Percentiles rank a stretch among this genome's conserved stretches.
These are phyloP conservation scores for Trametes meyenii DNA, from an alignment of 768 basidiomycete genomes.

Conservation along the genomic window DNA sequence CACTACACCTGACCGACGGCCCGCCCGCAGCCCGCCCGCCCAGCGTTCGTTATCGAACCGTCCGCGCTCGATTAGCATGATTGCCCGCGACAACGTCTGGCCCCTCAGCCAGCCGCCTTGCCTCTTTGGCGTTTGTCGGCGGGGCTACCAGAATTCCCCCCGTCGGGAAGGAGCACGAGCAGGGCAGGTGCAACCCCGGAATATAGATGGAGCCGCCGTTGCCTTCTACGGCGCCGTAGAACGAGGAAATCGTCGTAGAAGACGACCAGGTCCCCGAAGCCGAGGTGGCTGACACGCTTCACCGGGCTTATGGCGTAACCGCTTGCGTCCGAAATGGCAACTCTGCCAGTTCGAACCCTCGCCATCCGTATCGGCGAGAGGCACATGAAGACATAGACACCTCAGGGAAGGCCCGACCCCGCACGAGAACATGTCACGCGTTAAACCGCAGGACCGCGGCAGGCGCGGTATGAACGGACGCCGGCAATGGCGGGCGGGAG, in stretches of 20 bases:
- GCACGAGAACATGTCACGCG: constrained; percentile 25
- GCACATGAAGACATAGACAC: constrained; percentile 12
- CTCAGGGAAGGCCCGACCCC: constrained; percentile 2
- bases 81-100: constrained; percentile 4
- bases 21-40: constrained; percentile 14
- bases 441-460: constrained; percentile 1
- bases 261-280: background rate
- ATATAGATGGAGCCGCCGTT: background rate
- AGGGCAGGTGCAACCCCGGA: background rate
- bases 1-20: constrained; percentile 24
- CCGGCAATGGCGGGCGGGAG: constrained; percentile 2
- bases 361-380: background rate
- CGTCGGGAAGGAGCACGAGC: background rate
- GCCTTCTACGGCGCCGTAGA: background rate
- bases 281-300: background rate
- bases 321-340: background rate
- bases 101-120: constrained; percentile 5
- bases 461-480: background rate
- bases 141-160: background rate
- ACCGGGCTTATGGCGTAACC: constrained; percentile 7
- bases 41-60: constrained; percentile 19
- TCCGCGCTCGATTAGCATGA: constrained; percentile 15
- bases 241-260: background rate
- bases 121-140: constrained; percentile 8
- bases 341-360: background rate